A percentile compares a stretch with the other conserved stretches of the same genome.
Evolutionary conservation across 1,284 basidiomycete species (phyloP).

Genomic region (Cryptococcus sp.): DNA sequence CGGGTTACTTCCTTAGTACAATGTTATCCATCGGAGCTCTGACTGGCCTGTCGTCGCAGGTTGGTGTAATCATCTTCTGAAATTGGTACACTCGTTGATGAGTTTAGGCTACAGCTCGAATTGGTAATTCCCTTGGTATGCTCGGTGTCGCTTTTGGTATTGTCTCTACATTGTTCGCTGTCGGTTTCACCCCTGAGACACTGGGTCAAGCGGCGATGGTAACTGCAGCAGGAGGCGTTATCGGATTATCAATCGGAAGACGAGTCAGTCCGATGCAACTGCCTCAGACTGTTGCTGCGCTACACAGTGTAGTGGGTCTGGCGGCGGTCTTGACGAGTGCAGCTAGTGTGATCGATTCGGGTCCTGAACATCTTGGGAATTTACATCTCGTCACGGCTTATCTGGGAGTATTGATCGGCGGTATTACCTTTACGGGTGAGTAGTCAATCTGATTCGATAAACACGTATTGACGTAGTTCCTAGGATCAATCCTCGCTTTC

Average conservation of each 20-base stretch:
- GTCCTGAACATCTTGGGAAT: conserved; percentile 56
- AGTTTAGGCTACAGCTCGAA: conserved; percentile 65
- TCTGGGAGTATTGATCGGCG: conserved; percentile 74
- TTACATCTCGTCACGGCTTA: conserved; percentile 76
- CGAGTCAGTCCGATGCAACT: conserved; percentile 78
- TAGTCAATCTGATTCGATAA: background rate
- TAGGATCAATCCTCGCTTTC: conserved; percentile 81
- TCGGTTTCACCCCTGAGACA: conserved; percentile 69
- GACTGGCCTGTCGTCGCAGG: conserved; percentile 31
- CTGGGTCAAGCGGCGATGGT: conserved; percentile 72
- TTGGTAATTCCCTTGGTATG: conserved; percentile 76
- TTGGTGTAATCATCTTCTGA: conserved; percentile 4
- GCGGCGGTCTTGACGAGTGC: conserved; percentile 79
- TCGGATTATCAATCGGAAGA: conserved; percentile 65
- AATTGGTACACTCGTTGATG: background rate
- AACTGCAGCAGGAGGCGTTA: conserved; percentile 61
- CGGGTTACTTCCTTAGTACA: conserved; percentile 74
- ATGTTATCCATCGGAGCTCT: conserved; percentile 68
- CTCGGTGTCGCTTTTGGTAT: conserved; percentile 75
- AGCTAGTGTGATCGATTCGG: conserved; percentile 66
- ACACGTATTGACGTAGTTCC: conserved; percentile 26
- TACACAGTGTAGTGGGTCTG: conserved; percentile 77
- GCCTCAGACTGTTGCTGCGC: conserved; percentile 68
- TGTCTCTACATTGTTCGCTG: conserved; percentile 68
- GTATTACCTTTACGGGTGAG: conserved; percentile 26